Evolutionary conservation across 2,329 filamentous ascomycete genomes (phyloP), one percentile per base, ranked within the genome.

Genomic region (Aspergillus hortae): DNA sequence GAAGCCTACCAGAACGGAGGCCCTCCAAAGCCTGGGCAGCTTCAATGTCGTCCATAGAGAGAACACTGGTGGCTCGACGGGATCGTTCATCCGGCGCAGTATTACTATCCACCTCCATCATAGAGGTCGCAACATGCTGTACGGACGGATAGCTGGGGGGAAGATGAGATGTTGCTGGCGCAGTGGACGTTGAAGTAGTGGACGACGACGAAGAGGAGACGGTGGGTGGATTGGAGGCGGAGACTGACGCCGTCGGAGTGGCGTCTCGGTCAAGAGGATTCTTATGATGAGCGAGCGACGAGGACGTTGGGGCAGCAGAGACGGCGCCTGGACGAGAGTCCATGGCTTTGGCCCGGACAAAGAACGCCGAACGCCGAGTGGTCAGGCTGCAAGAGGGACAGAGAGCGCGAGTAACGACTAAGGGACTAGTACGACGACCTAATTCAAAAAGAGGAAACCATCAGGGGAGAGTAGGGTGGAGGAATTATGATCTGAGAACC

Each of bases 11-110:
- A 62, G 87, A 85, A 71, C 85, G 80, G 54, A 92, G 77, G 60
- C 89, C 86, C 45, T 88, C 87, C 12, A 92, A 74, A 6, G 88
- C 88, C 69, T 91, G 87, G 27, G 88, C 88, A 21, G 88, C 88
- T 59, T 78, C 74, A 46, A 78, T 69, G 55, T 78, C 75, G 57
- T 78, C 75, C 65, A 76, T 74, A 33, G 75, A 78, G 46, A 77
- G 61, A 36, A 76, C 74, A 60, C 75, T 77, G 51, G 70, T 71
- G 36, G 69, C 74, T 56, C 74, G 71, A 60, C 65, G 70, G 54
- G 68, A 68, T 46, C 74, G 71, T 55, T 74, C 71, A 44, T 74
- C 69, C 21, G 64, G 62, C 21, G 57, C 57, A 52, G 60, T 49
- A 52, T 61, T 60, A 47, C 63, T 64, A 50, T 75, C 73, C 41